Evolutionary conservation across 129 eudicot genomes (phyloP).

Genomic region (Pseudognaphalium luteoalbum): DNA sequence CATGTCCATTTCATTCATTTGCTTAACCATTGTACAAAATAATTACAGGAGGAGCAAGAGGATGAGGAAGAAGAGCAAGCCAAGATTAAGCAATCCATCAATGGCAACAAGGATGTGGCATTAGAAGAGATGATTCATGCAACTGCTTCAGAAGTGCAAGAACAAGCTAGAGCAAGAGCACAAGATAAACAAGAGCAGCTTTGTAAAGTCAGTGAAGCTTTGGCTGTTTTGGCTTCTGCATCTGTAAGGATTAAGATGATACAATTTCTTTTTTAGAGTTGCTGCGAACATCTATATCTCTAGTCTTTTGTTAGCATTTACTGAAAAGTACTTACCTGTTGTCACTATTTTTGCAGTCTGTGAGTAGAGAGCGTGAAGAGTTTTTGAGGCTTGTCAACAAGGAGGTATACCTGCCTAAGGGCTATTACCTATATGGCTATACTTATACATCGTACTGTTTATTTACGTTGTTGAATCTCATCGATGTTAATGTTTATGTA

Average conservation of each 20-base stretch:
- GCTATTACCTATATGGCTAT: neutral
- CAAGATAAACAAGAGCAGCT: slow-evolving; percentile 89
- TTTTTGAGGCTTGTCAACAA: slow-evolving; percentile 89
- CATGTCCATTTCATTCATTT: neutral
- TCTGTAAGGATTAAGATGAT: slow-evolving; percentile 54
- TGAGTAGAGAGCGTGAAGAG: slow-evolving; percentile 95
- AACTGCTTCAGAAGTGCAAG: slow-evolving; percentile 67
- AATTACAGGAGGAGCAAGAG: slow-evolving; percentile 80
- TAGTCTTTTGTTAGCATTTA: slow-evolving; percentile 12
- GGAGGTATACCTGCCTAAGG: slow-evolving; percentile 55
- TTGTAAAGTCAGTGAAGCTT: slow-evolving; percentile 89
- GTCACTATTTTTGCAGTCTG: slow-evolving; percentile 65
- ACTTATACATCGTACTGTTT: slow-evolving; percentile 14
- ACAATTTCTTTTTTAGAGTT: slow-evolving; percentile 1
- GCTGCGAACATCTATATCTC: slow-evolving; percentile 1
- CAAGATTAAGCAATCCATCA: slow-evolving; percentile 51
- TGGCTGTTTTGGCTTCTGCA: slow-evolving; percentile 96
- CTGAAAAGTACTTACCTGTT: slow-evolving; percentile 4
- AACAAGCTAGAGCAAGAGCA: slow-evolving; percentile 59
- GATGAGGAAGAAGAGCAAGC: slow-evolving; percentile 84
- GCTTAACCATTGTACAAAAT: slow-evolving; percentile 12
- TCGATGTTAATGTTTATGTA: neutral
- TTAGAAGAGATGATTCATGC: slow-evolving; percentile 79
- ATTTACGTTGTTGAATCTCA: slow-evolving; percentile 1
- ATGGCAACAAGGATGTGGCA: slow-evolving; percentile 64